phyloP scores from a whole-genome alignment of 1,284 basidiomycete species.

The Sphaerobolus stellatus region DNA sequence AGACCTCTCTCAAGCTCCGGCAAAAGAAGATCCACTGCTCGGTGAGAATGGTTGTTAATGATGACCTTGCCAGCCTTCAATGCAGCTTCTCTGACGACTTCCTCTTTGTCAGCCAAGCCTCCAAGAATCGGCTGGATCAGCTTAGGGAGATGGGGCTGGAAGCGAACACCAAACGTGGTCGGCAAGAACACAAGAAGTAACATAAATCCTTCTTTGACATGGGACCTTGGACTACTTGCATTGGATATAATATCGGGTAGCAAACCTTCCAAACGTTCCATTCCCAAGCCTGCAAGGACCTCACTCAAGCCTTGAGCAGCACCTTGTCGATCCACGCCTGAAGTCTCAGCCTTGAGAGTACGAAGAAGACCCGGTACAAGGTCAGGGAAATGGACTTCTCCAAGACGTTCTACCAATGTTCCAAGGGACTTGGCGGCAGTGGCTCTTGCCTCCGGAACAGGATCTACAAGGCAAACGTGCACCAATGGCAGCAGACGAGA shows the following conservation, averaged over 20 bases:
- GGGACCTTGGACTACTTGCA: slow-evolving; percentile 85
- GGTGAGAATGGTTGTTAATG: slow-evolving; percentile 90
- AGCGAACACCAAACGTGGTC: slow-evolving; percentile 93
- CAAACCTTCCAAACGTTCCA: slow-evolving; percentile 94
- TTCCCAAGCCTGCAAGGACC: slow-evolving; percentile 92
- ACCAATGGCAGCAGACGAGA: slow-evolving; percentile 87
- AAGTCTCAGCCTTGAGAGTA: slow-evolving; percentile 91
- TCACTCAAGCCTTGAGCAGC: slow-evolving; percentile 98
- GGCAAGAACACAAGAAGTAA: slow-evolving; percentile 96
- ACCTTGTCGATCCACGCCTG: slow-evolving; percentile 95
- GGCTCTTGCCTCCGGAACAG: slow-evolving; percentile 95
- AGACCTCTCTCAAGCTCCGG: slow-evolving; percentile 95
- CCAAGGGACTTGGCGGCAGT: slow-evolving; percentile 98
- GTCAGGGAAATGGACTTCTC: slow-evolving; percentile 94
- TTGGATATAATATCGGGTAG: slow-evolving; percentile 94
- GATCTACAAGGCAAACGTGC: slow-evolving; percentile 89
- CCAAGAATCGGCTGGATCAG: slow-evolving; percentile 93
- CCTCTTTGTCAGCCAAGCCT: slow-evolving; percentile 91
- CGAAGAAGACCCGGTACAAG: slow-evolving; percentile 88
- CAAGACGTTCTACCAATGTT: slow-evolving; percentile 93
- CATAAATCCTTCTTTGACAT: slow-evolving; percentile 98
- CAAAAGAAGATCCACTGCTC: slow-evolving; percentile 90
- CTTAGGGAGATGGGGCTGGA: slow-evolving; percentile 93
- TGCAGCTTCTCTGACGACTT: slow-evolving; percentile 93
- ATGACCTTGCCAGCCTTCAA: slow-evolving; percentile 99